These are phyloP conservation scores for Ligustrum vulgare DNA, from an alignment of 257 asterid genomes.

Conservation along the genomic window DNA sequence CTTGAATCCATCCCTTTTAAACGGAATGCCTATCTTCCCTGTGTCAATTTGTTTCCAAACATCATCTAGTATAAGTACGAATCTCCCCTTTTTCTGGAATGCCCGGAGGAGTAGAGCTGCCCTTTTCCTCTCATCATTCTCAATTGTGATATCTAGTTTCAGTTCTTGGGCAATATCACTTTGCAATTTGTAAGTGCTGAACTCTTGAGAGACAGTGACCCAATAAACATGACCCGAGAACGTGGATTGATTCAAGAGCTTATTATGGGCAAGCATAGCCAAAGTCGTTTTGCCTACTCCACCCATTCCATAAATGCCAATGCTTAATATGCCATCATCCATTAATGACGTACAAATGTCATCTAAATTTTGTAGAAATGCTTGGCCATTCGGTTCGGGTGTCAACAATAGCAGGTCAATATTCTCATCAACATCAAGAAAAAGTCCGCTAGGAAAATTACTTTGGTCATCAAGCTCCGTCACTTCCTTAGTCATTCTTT, in stretches of 20 bases:
- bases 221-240: slow-evolving; percentile 18
- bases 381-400: slow-evolving; percentile 3
- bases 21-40: slow-evolving; percentile 14
- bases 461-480: slow-evolving; percentile 1
- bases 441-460: background rate
- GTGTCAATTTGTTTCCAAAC: slow-evolving; percentile 13
- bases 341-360: slow-evolving; percentile 19
- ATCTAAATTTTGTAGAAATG: slow-evolving; percentile 1
- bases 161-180: slow-evolving; percentile 18
- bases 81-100: background rate
- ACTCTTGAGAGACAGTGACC: slow-evolving; percentile 19
- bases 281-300: slow-evolving; percentile 33
- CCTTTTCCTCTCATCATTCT: slow-evolving; percentile 1
- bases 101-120: background rate
- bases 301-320: slow-evolving; percentile 26
- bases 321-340: slow-evolving; percentile 10
- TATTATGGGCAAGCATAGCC: slow-evolving; percentile 9
- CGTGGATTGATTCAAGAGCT: slow-evolving; percentile 3
- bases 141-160: slow-evolving; percentile 4
- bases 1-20: slow-evolving; percentile 6
- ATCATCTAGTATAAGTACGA: slow-evolving; percentile 26
- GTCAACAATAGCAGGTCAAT: background rate
- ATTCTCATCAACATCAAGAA: slow-evolving; percentile 6
- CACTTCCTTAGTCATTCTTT: background rate
- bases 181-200: slow-evolving; percentile 9